phyloP scores from a whole-genome alignment of 225 moss, liverwort and hornwort genomes.

The Polytrichum commune region DNA sequence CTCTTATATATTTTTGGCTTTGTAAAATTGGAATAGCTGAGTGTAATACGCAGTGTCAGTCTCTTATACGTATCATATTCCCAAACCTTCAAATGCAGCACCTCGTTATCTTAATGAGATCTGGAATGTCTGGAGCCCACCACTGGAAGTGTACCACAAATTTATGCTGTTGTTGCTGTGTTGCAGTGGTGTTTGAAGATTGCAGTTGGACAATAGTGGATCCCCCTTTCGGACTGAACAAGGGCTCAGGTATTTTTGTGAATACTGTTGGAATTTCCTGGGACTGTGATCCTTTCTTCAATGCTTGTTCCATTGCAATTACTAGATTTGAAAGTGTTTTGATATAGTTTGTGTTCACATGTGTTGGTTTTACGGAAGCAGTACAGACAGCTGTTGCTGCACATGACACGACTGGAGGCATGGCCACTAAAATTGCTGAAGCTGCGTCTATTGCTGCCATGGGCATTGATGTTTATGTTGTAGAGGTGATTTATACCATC shows the following conservation, averaged over 20 bases:
- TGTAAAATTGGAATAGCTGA: too few species aligned
- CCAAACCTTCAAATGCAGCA: too few species aligned
- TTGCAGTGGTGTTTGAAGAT: slow-evolving; percentile 70
- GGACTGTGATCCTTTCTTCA: too few species aligned
- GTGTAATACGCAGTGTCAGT: too few species aligned
- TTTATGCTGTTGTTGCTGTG: not conserved
- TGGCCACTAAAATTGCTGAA: slow-evolving; percentile 96
- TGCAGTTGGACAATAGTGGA: slow-evolving; percentile 77
- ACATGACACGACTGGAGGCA: slow-evolving; percentile 98
- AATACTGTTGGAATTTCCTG: not conserved
- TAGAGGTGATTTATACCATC: slow-evolving; percentile 43
- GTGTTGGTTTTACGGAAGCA: slow-evolving; percentile 22
- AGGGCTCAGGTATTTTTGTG: slow-evolving; percentile 35
- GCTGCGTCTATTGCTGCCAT: slow-evolving; percentile 82
- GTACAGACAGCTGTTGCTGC: slow-evolving; percentile 80
- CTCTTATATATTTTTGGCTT: too few species aligned
- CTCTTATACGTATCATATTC: too few species aligned
- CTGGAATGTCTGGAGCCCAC: too few species aligned
- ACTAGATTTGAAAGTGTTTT: too few species aligned
- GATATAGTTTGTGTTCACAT: not conserved
- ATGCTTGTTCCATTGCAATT: too few species aligned
- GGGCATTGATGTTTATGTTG: slow-evolving; percentile 81
- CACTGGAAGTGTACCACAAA: too few species aligned
- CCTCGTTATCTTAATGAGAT: too few species aligned
- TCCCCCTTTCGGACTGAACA: slow-evolving; percentile 54